Evolutionary conservation across 2,329 filamentous ascomycete species (phyloP), one percentile per base, ranked within the genome.

Genomic region (Neofusicoccum cordaticola): DNA sequence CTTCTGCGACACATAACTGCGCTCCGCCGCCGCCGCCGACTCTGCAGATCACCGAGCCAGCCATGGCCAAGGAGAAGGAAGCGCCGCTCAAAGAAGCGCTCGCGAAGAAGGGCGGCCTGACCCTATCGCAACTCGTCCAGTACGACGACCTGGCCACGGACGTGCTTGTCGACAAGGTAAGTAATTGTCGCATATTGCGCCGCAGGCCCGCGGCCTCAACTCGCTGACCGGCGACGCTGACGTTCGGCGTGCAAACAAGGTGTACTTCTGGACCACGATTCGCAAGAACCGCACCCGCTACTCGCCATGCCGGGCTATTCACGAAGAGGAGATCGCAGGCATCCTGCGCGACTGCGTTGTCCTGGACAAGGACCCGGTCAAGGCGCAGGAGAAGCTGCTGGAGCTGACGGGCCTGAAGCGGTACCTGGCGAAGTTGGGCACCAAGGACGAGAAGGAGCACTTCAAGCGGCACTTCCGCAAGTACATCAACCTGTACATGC

Each of bases 81-180:
- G 82, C 81, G 80, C 71, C 82, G 65, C 73, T 81, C 62, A 77
- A 78, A 70, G 74, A 75, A 75, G 78, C 78, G 73, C 71, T 79
- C 68, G 69, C 80, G 67, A 86, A 90, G 78, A 90, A 85, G 80
- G 88, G 90, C 74, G 87, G 88, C 67, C 84, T 99, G 71, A 97
- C 93, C 7, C 83, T 98, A 71, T 88, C 89, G 66, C 93, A 96
- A 82, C 82, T 99, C 72, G 90, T 93, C 37, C 90, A 90, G 57
- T 98, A 98, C 81, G 95, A 99, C 80, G 95, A 99, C 78, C 89
- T 98, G 69, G 83, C 96, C 67, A 99, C 95, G 7, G 95, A 99
- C 84, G 91, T 92, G 70, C 87, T 99, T 62, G 89, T 99, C 67
- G 95, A 99, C 79, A 92, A 94, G 81, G 94, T 97, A 85, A 80